Conservation (phyloP, 2,329 filamentous ascomycete genomes). For the Nigrospora oryzae region DNA sequence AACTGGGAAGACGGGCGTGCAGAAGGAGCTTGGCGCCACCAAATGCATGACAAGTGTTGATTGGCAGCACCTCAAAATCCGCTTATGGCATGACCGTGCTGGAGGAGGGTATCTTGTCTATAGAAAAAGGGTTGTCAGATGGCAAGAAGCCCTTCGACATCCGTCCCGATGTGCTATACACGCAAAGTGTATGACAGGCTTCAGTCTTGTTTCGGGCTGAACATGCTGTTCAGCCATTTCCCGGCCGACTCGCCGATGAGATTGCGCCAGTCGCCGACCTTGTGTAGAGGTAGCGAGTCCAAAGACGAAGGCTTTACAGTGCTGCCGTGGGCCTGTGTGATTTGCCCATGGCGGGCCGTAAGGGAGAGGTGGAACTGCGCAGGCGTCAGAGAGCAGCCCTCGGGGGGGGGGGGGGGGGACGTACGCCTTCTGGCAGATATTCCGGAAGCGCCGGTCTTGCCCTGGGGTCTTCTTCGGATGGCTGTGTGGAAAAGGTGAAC, state of each 20-base stretch:
- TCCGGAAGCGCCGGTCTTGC: constrained; percentile 41
- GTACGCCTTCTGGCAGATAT: constrained; percentile 36
- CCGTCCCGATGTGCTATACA: too few relatives aligned
- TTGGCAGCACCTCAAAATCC: too few relatives aligned
- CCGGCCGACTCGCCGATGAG: constrained; percentile 8
- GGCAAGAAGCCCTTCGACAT: too few relatives aligned
- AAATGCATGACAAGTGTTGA: too few relatives aligned
- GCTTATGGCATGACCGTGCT: too few relatives aligned
- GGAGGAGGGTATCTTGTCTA: too few relatives aligned
- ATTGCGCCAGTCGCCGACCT: constrained; percentile 17
- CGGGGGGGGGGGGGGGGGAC: constrained; percentile 7
- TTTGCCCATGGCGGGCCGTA: constrained; percentile 29
- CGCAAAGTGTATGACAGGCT: too few relatives aligned
- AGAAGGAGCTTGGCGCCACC: too few relatives aligned
- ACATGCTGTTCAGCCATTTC: constrained; percentile 18
- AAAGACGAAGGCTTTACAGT: constrained; percentile 5
- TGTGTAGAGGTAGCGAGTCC: constrained; percentile 11
- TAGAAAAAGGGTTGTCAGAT: too few relatives aligned
- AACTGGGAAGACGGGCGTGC: too few relatives aligned
- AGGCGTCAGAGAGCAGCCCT: background rate
- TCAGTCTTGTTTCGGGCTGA: constrained; percentile 9
- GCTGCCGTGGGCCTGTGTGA: constrained; percentile 13
- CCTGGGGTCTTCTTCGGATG: constrained; percentile 50
- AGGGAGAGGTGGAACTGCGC: constrained; percentile 22
- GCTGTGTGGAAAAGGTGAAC: constrained; percentile 61